phyloP scores from a whole-genome alignment of 1,139 yeast genomes.

The Geotrichum bryndzae region DNA sequence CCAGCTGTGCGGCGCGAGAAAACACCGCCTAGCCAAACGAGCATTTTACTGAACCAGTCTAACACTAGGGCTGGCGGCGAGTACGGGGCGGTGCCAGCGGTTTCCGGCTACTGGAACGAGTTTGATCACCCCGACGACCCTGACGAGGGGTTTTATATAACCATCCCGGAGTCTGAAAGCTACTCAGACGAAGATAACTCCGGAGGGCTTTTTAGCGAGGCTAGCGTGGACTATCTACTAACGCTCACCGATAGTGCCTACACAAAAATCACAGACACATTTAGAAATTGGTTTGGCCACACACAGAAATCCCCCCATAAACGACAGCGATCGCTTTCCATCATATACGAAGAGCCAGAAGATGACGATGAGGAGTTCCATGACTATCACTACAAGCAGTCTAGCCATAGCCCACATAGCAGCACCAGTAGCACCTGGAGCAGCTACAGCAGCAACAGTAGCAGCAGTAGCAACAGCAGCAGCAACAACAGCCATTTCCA shows the following conservation, averaged over 20 bases:
- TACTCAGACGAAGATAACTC: conserved; percentile 23
- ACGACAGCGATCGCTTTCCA: conserved; percentile 6
- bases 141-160: conserved; percentile 33
- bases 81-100: background rate
- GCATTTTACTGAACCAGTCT: background rate
- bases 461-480: background rate
- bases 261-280: conserved; percentile 17
- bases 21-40: background rate
- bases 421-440: background rate
- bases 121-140: conserved; percentile 59
- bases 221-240: conserved; percentile 35
- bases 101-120: conserved; percentile 55
- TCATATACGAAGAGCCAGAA: conserved; percentile 17
- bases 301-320: background rate
- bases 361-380: conserved; percentile 20
- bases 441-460: background rate
- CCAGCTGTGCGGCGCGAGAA: background rate
- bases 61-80: background rate
- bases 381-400: conserved; percentile 7
- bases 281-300: background rate
- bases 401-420: background rate
- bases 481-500: background rate
- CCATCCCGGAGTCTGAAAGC: conserved; percentile 25
- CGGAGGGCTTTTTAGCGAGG: conserved; percentile 32
- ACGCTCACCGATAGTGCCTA: conserved; percentile 26